phyloP scores from a whole-genome alignment of 2,329 filamentous ascomycete genomes.

The Westerdykella aurantiaca region DNA sequence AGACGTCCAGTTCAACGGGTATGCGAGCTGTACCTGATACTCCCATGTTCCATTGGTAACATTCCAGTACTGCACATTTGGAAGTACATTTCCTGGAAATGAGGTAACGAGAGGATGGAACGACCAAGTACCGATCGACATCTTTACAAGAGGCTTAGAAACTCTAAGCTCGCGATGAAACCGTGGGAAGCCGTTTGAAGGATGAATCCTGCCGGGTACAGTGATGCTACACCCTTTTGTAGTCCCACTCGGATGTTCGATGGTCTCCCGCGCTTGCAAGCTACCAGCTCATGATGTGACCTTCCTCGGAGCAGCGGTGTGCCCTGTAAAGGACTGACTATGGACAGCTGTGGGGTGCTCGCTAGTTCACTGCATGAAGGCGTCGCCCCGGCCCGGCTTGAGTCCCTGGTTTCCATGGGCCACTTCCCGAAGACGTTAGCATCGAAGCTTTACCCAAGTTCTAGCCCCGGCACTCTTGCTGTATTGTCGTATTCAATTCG shows the following conservation, averaged over 20 bases:
- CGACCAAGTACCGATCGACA: slow-evolving; percentile 22
- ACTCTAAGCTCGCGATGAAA: background rate
- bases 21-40: slow-evolving; percentile 30
- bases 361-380: slow-evolving; percentile 2
- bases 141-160: background rate
- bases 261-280: background rate
- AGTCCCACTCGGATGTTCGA: background rate
- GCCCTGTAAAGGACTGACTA: background rate
- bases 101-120: slow-evolving; percentile 22
- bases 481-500: no score
- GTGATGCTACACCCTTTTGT: slow-evolving; percentile 2
- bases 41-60: slow-evolving; percentile 31
- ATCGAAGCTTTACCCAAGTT: slow-evolving; percentile 3
- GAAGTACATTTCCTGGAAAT: slow-evolving; percentile 21
- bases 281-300: no score
- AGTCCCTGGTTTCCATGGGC: background rate
- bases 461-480: slow-evolving; percentile 6
- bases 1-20: slow-evolving; percentile 30
- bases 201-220: background rate
- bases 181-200: background rate
- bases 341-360: no score
- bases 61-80: slow-evolving; percentile 26
- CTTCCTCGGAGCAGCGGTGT: background rate
- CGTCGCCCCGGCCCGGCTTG: background rate
- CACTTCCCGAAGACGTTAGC: slow-evolving; percentile 3